Conservation (phyloP, 1,139 yeast species). For the Groenewaldozyma sp. region DNA sequence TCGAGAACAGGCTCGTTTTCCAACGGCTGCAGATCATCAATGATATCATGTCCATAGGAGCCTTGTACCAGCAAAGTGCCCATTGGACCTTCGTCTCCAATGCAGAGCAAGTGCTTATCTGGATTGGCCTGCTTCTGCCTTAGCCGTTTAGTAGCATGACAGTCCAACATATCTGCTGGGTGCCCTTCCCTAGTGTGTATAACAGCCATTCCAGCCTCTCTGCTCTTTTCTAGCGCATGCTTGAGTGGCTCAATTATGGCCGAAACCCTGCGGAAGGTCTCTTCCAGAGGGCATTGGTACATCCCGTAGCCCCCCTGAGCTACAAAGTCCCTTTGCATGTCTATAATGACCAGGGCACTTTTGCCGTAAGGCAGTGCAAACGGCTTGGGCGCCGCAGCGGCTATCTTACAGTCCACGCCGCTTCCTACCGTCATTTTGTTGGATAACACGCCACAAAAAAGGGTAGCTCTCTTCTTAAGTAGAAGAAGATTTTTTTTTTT, state of each 20-base stretch:
- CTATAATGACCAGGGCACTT: constrained; percentile 24
- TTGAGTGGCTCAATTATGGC: constrained; percentile 16
- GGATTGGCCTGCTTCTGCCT: constrained; percentile 21
- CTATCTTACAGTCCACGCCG: too few relatives aligned
- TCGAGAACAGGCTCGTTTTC: constrained; percentile 22
- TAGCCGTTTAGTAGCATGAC: constrained; percentile 22
- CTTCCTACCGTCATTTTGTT: too few relatives aligned
- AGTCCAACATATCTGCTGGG: constrained; percentile 21
- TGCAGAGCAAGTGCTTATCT: constrained; percentile 15
- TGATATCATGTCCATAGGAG: constrained; percentile 26
- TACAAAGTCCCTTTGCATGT: constrained; percentile 27
- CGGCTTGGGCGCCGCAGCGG: constrained; percentile 19
- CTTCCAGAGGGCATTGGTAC: constrained; percentile 24
- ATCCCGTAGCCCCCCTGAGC: constrained; percentile 25
- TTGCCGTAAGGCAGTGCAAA: constrained; percentile 22
- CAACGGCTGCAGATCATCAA: constrained; percentile 23
- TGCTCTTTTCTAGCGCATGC: constrained; percentile 18
- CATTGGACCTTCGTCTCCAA: constrained; percentile 27
- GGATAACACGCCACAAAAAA: too few relatives aligned
- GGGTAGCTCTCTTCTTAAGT: too few relatives aligned
- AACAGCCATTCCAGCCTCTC: constrained; percentile 21
- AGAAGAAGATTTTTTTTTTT: too few relatives aligned
- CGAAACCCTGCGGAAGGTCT: constrained; percentile 21
- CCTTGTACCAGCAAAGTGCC: constrained; percentile 25
- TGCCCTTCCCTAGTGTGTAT: constrained; percentile 28